Conservation (phyloP, 805 yeast species). For the Sugiyamaella qingdaonensis region DNA sequence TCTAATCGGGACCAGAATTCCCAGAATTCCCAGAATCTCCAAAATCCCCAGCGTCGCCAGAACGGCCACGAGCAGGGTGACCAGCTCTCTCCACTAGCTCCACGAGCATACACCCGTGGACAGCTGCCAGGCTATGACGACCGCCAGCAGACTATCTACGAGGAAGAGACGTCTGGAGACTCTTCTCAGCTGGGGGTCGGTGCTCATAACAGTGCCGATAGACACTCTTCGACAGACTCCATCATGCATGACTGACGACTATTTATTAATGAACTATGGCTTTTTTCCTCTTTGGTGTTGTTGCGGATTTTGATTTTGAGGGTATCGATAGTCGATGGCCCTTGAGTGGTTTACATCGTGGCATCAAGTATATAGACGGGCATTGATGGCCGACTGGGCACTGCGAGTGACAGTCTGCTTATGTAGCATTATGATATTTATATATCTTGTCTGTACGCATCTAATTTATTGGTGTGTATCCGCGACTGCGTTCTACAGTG, state of each 20-base stretch:
- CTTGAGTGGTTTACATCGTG: too few relatives aligned
- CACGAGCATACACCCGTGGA: neutral
- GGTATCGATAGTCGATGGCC: neutral
- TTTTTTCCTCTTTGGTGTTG: neutral
- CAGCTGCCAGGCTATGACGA: neutral
- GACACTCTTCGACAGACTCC: neutral
- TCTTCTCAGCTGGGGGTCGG: neutral
- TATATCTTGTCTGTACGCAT: too few relatives aligned
- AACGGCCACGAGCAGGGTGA: too few relatives aligned
- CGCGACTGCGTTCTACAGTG: too few relatives aligned
- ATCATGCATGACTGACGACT: neutral
- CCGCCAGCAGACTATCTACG: neutral
- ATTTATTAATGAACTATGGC: neutral
- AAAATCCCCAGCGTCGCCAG: too few relatives aligned
- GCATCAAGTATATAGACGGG: too few relatives aligned
- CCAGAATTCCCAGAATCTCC: too few relatives aligned
- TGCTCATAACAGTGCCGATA: neutral
- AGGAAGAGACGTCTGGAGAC: neutral
- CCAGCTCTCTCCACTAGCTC: neutral
- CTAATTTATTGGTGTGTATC: too few relatives aligned
- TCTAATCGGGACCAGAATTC: too few relatives aligned
- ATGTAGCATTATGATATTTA: too few relatives aligned
- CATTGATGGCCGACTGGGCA: too few relatives aligned
- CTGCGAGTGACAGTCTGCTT: too few relatives aligned
- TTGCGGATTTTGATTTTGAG: neutral